A percentile compares a stretch with the other conserved stretches of the same genome.
Conservation (phyloP, 805 yeast species). For the Dipodascopsis uninucleata region DNA sequence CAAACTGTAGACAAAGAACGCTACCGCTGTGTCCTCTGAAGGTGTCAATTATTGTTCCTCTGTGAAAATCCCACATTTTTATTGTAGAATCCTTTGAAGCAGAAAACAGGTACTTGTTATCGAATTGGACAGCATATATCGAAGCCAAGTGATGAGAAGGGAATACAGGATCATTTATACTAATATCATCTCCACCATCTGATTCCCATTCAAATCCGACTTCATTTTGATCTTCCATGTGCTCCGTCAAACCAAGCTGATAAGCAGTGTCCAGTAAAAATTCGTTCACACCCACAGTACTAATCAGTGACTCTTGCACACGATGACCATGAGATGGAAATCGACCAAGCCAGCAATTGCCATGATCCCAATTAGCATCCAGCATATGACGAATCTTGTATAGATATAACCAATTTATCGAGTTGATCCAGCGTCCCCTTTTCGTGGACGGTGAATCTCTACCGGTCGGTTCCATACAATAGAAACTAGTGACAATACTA, state of each 20-base stretch:
- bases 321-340: too few species aligned
- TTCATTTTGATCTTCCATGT: not conserved
- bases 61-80: constrained; percentile 4
- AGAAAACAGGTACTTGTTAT: constrained; percentile 1
- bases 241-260: not conserved
- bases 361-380: constrained; percentile 8
- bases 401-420: constrained; percentile 13
- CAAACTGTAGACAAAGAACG: constrained; percentile 5
- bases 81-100: constrained; percentile 3
- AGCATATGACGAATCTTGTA: constrained; percentile 4
- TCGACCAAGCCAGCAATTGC: constrained; percentile 1
- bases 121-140: constrained; percentile 8
- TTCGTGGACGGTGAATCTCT: not conserved
- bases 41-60: not conserved
- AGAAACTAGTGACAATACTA: not conserved
- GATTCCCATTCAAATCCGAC: not conserved
- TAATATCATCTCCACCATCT: not conserved
- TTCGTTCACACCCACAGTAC: too few species aligned
- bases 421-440: not conserved
- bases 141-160: too few species aligned
- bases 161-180: not conserved
- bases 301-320: too few species aligned
- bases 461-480: not conserved
- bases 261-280: too few species aligned
- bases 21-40: constrained; percentile 1